Evolutionary conservation across 768 basidiomycete genomes (phyloP).

Genomic region (Boletus pseudo-olivaceus): DNA sequence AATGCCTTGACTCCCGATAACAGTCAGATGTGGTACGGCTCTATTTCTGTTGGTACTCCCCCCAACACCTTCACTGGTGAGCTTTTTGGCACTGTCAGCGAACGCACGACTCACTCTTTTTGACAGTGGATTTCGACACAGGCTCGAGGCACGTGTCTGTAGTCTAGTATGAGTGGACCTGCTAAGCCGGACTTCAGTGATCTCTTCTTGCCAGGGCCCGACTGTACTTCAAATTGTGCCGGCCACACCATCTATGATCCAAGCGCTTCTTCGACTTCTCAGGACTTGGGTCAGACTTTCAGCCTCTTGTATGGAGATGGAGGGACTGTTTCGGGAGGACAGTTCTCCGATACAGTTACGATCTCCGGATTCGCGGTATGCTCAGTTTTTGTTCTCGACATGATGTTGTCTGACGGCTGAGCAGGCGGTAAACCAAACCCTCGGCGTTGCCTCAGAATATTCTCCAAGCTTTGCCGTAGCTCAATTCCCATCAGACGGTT

Average conservation of each 20-base stretch:
- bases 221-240: conserved; percentile 24
- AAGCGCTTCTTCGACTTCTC: conserved; percentile 4
- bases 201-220: conserved; percentile 25
- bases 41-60: conserved; percentile 14
- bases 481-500: conserved; percentile 22
- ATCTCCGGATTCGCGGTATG: conserved; percentile 12
- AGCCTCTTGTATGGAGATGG: not conserved
- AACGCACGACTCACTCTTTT: not conserved
- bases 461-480: not conserved
- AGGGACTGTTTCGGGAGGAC: conserved; percentile 1
- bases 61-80: not conserved
- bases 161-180: too few relatives aligned
- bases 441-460: conserved; percentile 14
- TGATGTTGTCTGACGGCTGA: not conserved
- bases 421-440: conserved; percentile 12
- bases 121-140: conserved; percentile 26
- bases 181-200: conserved; percentile 16
- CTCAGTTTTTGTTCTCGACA: not conserved
- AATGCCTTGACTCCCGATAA: not conserved
- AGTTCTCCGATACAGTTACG: conserved; percentile 10
- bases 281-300: not conserved
- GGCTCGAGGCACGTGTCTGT: conserved; percentile 19
- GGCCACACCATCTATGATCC: conserved; percentile 34
- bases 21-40: conserved; percentile 7
- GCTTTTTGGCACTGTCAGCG: not conserved